Evolutionary conservation across 73 alveolate genomes (phyloP), one percentile per base, ranked within the genome.

Genomic region (Tetrahymena borealis): DNA sequence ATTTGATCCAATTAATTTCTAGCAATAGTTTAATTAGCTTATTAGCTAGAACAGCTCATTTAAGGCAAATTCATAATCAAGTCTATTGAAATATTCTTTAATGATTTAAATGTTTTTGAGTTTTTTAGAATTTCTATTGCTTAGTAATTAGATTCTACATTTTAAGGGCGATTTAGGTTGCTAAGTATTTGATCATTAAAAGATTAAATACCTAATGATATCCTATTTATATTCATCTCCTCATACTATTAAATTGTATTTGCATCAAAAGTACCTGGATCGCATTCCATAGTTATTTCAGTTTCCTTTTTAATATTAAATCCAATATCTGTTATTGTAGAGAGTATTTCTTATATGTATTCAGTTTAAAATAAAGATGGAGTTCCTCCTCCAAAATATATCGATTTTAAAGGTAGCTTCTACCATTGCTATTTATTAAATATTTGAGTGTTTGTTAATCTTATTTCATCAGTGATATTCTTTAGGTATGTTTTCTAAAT

Each of bases 361-460:
- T 40, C 78, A 10, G 95, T 60, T 13, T 78, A 32, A 13, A 95
- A 39, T 10, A 95, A 90, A 91, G 96, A 94, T 11, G 97, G 97
- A 40, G 97, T 95, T 24, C 97, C 97, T 31, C 97, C 97, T 32
- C 97, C 97, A 94, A 95, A 94, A 90, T 95, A 95, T 24, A 95
- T 18, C 20, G 96, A 91, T 39, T 95, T 33, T 36, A 91, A 90
- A 33, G 39, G 39, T 92, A 36, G 33, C 32, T 42, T 90, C 32
- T 92, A 24, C 78, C 90, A 92, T 78, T 77, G 78, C 8, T 78
- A 15, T 20, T 78, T 12, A 7, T 60, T 18, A 60, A 60, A 60
- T 9, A 60, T 5, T 16, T 33, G 18, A 24, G 77, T 39, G 20
- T 78, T 33, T 18, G 42, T 35, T 41, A 3, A 7, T 0, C 38